Evolutionary conservation across 768 basidiomycete genomes (phyloP), one percentile per base, ranked within the genome.

Genomic region (Pleurotus tuber-regium): DNA sequence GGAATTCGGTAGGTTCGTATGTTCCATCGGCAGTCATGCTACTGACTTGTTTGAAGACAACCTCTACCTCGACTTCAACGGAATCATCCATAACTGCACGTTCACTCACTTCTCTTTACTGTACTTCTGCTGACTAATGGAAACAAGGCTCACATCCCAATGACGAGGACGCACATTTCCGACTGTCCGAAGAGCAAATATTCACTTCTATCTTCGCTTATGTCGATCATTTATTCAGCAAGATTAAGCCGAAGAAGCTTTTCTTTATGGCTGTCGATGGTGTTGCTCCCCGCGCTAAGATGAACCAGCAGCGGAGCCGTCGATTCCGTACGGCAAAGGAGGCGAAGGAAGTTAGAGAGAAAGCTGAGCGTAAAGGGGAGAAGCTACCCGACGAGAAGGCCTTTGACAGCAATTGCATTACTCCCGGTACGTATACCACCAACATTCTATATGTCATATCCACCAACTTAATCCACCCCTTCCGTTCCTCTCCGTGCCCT

Each of bases 221-320:
- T 72, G 92, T 98, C 54, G 94, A 98, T 72, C 89, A 92, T 62
- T 77, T 99, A 5, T 99, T 99, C 69, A 82, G 86, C 25, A 98
- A 95, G 73, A 98, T 99, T 56, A 98, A 95, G 66, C 97, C 97
- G 0, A 88, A 92, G 77, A 97, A 98, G 64, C 74, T 97, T 10
- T 98, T 98, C 69, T 98, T 97, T 70, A 96, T 99, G 89, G 97
- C 96, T 21, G 87, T 99, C 40, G 97, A 98, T 65, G 96, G 96
- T 42, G 95, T 98, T 11, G 96, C 96, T 0, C 96, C 96, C 3
- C 76, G 96, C 40, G 96, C 96, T 28, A 98, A 99, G 79, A 97
- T 98, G 96, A 99, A 99, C 65, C 96, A 98, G 69, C 96, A 98
- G 64, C 85, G 96, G 16, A 87, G 89, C 64, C 77, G 96, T 31